A percentile compares a stretch with the other conserved stretches of the same genome.
phyloP scores from a whole-genome alignment of 208 protist genomes.

The Trichomonas gallinae region DNA sequence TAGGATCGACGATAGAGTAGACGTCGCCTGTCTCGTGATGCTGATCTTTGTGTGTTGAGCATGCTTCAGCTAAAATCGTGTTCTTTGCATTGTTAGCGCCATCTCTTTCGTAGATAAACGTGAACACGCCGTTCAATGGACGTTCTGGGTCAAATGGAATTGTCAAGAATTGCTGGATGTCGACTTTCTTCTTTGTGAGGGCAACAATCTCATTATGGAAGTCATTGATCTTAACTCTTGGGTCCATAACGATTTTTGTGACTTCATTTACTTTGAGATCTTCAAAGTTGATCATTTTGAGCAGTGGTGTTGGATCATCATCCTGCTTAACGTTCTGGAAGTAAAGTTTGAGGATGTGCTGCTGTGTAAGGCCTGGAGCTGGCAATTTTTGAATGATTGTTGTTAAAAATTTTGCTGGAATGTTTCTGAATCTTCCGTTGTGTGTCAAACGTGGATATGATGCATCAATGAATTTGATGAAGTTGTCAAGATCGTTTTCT shows the following conservation, averaged over 20 bases:
- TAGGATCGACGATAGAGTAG: background rate
- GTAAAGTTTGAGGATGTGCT: background rate
- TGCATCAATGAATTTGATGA: background rate
- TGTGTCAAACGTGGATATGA: background rate
- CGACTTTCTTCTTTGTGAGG: background rate
- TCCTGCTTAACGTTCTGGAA: background rate
- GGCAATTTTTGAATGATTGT: background rate
- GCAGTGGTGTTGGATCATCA: background rate
- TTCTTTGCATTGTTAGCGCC: background rate
- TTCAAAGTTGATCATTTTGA: background rate
- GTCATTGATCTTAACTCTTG: background rate
- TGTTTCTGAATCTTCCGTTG: background rate
- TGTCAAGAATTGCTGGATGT: background rate
- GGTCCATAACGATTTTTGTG: background rate
- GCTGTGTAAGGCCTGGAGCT: background rate
- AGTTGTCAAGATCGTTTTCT: background rate
- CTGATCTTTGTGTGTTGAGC: background rate
- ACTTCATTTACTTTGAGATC: background rate
- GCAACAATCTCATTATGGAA: background rate
- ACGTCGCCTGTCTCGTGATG: background rate
- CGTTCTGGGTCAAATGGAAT: background rate
- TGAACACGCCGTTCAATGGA: background rate
- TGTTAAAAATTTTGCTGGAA: background rate
- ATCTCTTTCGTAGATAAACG: background rate
- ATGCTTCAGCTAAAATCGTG: background rate